These are phyloP conservation scores for Cyclotella sp. DNA, from an alignment of 108 stramenopile genomes.

Conservation along the genomic window DNA sequence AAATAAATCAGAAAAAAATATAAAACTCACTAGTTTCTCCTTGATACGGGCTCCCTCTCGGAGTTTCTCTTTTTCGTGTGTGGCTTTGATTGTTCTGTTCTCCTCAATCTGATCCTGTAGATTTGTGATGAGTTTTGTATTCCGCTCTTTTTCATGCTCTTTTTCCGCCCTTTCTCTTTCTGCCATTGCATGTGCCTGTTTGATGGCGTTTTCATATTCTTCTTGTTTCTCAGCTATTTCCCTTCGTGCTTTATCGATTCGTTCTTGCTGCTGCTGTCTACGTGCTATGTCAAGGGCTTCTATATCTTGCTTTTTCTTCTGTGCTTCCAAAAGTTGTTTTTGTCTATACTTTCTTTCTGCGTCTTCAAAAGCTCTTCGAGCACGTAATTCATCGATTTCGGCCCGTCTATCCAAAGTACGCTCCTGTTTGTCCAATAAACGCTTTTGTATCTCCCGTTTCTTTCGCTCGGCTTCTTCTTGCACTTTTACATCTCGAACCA, in stretches of 20 bases:
- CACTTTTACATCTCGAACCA: conserved; percentile 74
- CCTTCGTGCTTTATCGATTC: conserved; percentile 34
- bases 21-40: conserved; percentile 43
- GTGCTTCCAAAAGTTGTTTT: conserved; percentile 59
- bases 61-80: conserved; percentile 52
- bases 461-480: conserved; percentile 60
- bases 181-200: conserved; percentile 55
- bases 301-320: conserved; percentile 57
- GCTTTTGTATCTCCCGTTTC: conserved; percentile 76
- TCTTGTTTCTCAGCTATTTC: conserved; percentile 56
- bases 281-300: conserved; percentile 44
- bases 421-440: conserved; percentile 73
- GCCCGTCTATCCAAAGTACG: conserved; percentile 75
- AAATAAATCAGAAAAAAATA: too few species aligned
- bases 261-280: conserved; percentile 62
- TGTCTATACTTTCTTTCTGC: conserved; percentile 61
- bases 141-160: conserved; percentile 40
- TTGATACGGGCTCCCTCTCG: conserved; percentile 56
- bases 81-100: conserved; percentile 47
- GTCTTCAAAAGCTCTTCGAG: conserved; percentile 75
- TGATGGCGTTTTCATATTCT: conserved; percentile 52
- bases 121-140: conserved; percentile 40
- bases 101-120: conserved; percentile 74
- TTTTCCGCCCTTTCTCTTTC: conserved; percentile 58
- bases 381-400: conserved; percentile 86